Conservation (phyloP, 208 protist genomes). For the Leishmania braziliensis region DNA sequence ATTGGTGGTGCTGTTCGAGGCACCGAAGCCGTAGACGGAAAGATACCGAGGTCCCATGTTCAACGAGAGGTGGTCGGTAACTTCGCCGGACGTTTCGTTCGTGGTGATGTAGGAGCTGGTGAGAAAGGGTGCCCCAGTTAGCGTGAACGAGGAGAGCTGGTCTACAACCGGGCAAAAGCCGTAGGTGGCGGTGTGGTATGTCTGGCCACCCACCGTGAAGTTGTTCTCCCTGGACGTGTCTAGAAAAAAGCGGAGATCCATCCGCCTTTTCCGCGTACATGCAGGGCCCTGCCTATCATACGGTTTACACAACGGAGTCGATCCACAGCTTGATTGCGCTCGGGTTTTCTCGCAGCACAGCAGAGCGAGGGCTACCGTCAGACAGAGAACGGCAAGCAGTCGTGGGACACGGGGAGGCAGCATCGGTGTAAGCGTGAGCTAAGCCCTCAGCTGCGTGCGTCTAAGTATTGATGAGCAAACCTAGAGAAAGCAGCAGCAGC, state of each 20-base stretch:
- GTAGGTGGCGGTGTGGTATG: slow-evolving; percentile 47
- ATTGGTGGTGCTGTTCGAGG: slow-evolving; percentile 43
- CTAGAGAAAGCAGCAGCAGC: background rate
- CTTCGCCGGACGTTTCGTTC: slow-evolving; percentile 1
- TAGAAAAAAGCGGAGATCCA: slow-evolving; percentile 82
- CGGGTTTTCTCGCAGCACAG: background rate
- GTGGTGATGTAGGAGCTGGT: slow-evolving; percentile 34
- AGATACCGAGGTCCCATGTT: slow-evolving; percentile 48
- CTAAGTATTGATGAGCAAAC: background rate
- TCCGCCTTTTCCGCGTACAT: slow-evolving; percentile 42
- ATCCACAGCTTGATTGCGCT: slow-evolving; percentile 1
- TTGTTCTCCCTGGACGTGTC: slow-evolving; percentile 55
- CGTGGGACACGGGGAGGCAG: background rate
- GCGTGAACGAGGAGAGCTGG: slow-evolving; percentile 54
- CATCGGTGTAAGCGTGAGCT: background rate
- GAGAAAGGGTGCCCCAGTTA: slow-evolving; percentile 45
- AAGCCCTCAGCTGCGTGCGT: background rate
- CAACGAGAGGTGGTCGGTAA: slow-evolving; percentile 22
- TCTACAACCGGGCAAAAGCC: slow-evolving; percentile 81
- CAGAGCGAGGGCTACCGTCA: background rate
- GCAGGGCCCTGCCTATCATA: slow-evolving; percentile 31
- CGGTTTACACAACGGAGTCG: slow-evolving; percentile 30
- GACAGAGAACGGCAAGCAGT: slow-evolving; percentile 4
- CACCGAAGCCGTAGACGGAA: slow-evolving; percentile 82
- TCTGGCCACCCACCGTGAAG: slow-evolving; percentile 4